Base-by-base conservation (phyloP, 2,329 filamentous ascomycete genomes). In the Grosmannia serpens region DNA sequence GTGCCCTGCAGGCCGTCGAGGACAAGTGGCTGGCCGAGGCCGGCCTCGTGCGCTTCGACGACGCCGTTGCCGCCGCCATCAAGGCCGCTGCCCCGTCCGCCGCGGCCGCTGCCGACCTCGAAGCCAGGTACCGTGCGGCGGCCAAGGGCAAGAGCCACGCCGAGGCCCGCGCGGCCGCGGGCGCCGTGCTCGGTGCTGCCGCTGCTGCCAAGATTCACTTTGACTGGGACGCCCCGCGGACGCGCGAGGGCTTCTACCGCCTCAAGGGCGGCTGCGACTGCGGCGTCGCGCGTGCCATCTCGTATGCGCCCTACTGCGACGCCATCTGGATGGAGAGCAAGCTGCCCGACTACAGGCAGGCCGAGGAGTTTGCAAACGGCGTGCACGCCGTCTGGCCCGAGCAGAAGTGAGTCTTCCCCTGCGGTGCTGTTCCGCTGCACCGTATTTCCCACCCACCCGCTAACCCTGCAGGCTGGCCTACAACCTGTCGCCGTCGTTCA, bases 261-360 rank as follows among this genome's bases (percentile, higher is more conserved):
- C 87, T 96, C 70, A 81, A 89, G 73, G 94, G 94, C 61, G 94
- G 94, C 60, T 95, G 89, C 68, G 86, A 91, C 72, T 95, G 89
- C 71, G 91, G 91, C 61, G 78, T 97, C 70, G 95, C 94, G 79
- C 85, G 92, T 53, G 92, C 91, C 38, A 76, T 95, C 60, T 90
- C 92, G 7, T 97, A 95, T 70, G 92, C 89, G 0, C 92, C 94
- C 2, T 96, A 95, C 75, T 88, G 87, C 62, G 92, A 97, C 69
- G 85, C 95, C 71, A 95, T 99, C 74, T 99, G 94, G 94, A 99
- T 99, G 94, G 94, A 99, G 82, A 92, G 87, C 77, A 96, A 96
- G 77, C 79, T 96, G 65, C 94, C 94, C 52, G 92, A 97, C 71
- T 97, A 80, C 72, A 80, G 80, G 55, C 94, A 97, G 77, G 94